These are phyloP conservation scores for Gastrolobium villosum DNA, from an alignment of 306 rosid species.

Conservation along the genomic window DNA sequence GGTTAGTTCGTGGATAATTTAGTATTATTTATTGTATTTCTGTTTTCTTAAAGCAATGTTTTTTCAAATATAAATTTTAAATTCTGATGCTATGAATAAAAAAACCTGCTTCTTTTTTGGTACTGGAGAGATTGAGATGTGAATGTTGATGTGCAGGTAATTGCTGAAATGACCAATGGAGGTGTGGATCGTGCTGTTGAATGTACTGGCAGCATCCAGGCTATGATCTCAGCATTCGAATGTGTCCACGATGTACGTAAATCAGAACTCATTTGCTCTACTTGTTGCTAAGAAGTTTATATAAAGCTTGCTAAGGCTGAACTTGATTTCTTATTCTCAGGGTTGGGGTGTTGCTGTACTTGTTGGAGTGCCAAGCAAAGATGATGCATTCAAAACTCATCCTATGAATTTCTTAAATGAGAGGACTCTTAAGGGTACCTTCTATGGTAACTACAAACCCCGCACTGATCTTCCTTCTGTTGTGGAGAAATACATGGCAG, in stretches of 20 bases:
- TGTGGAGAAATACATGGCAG: constrained; percentile 81
- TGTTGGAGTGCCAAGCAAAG: constrained; percentile 90
- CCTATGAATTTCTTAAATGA: constrained; percentile 78
- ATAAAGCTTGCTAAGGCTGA: neutral
- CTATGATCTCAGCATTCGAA: constrained; percentile 94
- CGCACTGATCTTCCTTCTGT: constrained; percentile 77
- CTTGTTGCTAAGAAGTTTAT: neutral
- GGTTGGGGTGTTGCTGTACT: constrained; percentile 98
- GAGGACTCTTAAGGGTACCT: constrained; percentile 93
- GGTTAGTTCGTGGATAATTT: constrained; percentile 52
- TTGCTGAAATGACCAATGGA: constrained; percentile 86
- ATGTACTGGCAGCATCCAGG: constrained; percentile 90
- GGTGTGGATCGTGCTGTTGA: constrained; percentile 94
- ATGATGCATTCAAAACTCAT: constrained; percentile 85
- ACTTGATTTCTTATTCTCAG: constrained; percentile 50
- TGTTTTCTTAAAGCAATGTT: neutral
- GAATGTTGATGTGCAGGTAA: constrained; percentile 60
- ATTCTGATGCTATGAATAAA: neutral
- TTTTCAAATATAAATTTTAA: neutral
- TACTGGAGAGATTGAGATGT: constrained; percentile 12
- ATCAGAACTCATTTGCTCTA: neutral
- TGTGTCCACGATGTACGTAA: constrained; percentile 84
- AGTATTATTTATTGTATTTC: neutral
- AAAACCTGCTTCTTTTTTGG: neutral
- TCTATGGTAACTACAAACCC: constrained; percentile 93